These are phyloP conservation scores for Colletotrichum melonis DNA, from an alignment of 2,329 filamentous ascomycete species.

Conservation along the genomic window DNA sequence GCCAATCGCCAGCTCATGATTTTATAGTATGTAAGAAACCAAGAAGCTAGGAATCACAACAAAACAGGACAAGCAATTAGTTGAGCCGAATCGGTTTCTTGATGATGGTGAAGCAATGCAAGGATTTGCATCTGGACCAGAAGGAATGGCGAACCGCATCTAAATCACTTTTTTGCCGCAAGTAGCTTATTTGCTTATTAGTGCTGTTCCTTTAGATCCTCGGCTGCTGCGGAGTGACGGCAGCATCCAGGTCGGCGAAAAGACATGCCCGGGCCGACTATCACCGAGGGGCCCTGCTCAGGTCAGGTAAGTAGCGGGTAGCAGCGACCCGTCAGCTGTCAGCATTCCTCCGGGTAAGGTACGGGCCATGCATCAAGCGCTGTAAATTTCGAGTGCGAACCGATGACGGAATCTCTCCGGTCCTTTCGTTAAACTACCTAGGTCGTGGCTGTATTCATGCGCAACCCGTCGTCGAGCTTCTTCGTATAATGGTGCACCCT, in stretches of 20 bases:
- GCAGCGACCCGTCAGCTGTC: constrained; percentile 4
- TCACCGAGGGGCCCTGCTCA: constrained; percentile 12
- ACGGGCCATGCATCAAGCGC: neutral
- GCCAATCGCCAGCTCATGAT: neutral
- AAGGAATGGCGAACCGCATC: neutral
- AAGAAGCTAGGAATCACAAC: neutral
- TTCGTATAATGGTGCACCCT: constrained; percentile 29
- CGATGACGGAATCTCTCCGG: constrained; percentile 28
- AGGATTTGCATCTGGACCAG: neutral
- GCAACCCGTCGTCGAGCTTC: constrained; percentile 4
- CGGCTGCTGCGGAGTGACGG: constrained; percentile 5
- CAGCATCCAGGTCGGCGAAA: constrained; percentile 2
- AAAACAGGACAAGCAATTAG: neutral
- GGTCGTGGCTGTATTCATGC: constrained; percentile 1
- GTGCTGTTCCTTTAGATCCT: neutral
- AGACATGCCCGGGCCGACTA: constrained; percentile 26
- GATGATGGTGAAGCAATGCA: neutral
- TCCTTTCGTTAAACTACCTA: neutral
- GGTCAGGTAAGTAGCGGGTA: neutral
- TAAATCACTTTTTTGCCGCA: no score
- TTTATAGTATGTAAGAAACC: neutral
- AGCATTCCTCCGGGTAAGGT: neutral
- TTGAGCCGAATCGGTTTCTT: no score
- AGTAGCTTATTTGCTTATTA: no score
- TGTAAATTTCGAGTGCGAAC: constrained; percentile 27